Evolutionary conservation across 2,329 filamentous ascomycete genomes (phyloP).

Genomic region (Cladophialophora chaetospira): DNA sequence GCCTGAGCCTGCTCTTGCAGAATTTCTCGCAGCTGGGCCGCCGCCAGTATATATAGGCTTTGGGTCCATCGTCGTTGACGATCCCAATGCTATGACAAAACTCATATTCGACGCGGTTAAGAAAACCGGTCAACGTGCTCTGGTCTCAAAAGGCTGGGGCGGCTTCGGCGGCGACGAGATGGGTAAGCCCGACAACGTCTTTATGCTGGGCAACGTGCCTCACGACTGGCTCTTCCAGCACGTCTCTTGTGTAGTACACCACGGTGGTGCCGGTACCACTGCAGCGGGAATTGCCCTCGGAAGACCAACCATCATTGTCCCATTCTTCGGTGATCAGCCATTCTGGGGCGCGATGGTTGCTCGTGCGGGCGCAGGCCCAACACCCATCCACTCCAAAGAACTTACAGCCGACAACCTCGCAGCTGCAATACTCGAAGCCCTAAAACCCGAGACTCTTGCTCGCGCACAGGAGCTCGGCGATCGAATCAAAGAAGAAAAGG

Average conservation of each 20-base stretch:
- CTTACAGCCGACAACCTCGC: conserved; percentile 68
- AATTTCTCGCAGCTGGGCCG: conserved; percentile 68
- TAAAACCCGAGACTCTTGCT: conserved; percentile 61
- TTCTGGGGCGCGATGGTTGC: conserved; percentile 81
- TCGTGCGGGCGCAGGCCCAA: conserved; percentile 70
- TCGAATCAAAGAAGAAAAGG: conserved; percentile 67
- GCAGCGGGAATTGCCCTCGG: conserved; percentile 84
- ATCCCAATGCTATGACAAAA: conserved; percentile 69
- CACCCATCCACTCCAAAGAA: conserved; percentile 68
- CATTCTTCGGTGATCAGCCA: conserved; percentile 83
- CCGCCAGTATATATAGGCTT: conserved; percentile 82
- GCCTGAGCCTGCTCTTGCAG: conserved; percentile 64
- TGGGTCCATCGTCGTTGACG: conserved; percentile 78
- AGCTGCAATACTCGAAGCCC: conserved; percentile 62
- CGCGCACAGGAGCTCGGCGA: conserved; percentile 61
- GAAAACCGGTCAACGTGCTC: conserved; percentile 68
- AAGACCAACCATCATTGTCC: conserved; percentile 78
- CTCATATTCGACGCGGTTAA: conserved; percentile 72
- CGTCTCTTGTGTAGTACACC: conserved; percentile 80
- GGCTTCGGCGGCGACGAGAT: conserved; percentile 73
- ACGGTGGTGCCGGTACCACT: conserved; percentile 87
- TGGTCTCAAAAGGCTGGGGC: conserved; percentile 88
- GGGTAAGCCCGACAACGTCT: conserved; percentile 70
- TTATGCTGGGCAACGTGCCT: conserved; percentile 81
- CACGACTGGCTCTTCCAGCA: conserved; percentile 88